Percentiles rank a stretch among this genome's conserved stretches.
phyloP scores from a whole-genome alignment of 2,329 filamentous ascomycete species.

The Daldinia eschscholtzii region DNA sequence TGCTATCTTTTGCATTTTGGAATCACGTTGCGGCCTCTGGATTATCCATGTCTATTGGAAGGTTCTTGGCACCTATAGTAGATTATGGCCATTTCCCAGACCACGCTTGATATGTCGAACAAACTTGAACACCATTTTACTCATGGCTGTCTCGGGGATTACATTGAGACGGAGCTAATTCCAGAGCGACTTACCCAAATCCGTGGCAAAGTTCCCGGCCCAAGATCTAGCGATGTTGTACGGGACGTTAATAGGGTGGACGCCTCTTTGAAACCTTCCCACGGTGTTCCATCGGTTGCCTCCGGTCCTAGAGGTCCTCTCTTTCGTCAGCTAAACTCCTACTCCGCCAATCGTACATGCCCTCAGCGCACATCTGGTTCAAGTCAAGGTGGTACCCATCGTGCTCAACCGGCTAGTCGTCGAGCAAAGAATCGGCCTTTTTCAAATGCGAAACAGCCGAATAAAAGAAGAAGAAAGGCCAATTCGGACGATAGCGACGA shows the following conservation, averaged over 20 bases:
- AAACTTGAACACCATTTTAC: neutral
- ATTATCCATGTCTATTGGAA: neutral
- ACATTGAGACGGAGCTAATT: neutral
- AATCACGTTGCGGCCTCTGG: neutral
- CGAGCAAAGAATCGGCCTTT: neutral
- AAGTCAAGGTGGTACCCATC: neutral
- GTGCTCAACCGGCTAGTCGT: neutral
- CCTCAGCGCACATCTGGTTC: neutral
- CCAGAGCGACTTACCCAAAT: slow-evolving; percentile 5
- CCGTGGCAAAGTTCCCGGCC: neutral
- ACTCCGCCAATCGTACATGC: neutral
- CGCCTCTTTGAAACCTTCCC: neutral
- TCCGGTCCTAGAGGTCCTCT: neutral
- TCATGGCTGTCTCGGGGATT: no score
- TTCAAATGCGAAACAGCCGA: neutral
- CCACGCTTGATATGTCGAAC: neutral
- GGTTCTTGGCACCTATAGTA: neutral
- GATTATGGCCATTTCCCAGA: neutral
- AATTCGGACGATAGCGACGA: neutral
- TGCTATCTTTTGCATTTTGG: neutral
- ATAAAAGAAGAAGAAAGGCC: neutral
- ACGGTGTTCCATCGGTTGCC: neutral
- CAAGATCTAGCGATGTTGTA: neutral
- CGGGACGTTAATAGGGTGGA: neutral
- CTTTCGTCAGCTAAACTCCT: neutral